Evolutionary conservation across 371 early-diverging fungal species (phyloP).

Genomic region (Mycotypha africana): DNA sequence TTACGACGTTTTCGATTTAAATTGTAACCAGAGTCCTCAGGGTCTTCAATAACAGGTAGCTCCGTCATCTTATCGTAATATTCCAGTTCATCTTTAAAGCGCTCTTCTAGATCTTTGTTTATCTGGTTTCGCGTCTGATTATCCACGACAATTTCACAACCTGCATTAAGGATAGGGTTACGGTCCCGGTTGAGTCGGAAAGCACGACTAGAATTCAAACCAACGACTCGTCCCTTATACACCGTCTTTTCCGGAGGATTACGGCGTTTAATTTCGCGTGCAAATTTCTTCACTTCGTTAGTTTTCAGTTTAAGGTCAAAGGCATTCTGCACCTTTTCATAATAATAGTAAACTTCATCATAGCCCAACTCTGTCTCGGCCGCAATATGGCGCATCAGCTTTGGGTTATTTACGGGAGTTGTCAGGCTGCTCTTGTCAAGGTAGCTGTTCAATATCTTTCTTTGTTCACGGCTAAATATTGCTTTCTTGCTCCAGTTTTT

Average conservation of each 20-base stretch:
- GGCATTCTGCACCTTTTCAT: slow-evolving; percentile 2
- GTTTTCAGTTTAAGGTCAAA: neutral
- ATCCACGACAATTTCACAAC: slow-evolving; percentile 3
- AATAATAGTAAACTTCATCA: neutral
- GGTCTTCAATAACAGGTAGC: slow-evolving; percentile 10
- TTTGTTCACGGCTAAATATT: neutral
- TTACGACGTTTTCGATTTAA: neutral
- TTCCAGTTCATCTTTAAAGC: neutral
- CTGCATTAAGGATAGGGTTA: neutral
- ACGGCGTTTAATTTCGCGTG: neutral
- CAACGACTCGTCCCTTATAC: slow-evolving; percentile 1
- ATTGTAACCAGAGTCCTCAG: neutral
- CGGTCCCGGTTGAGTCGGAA: neutral
- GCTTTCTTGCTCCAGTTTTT: slow-evolving; percentile 1
- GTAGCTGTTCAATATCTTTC: slow-evolving; percentile 10
- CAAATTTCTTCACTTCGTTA: neutral
- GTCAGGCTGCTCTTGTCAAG: slow-evolving; percentile 2
- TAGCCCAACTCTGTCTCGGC: neutral
- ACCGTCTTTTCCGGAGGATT: neutral
- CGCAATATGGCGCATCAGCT: neutral
- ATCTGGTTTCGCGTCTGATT: neutral
- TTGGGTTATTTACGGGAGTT: slow-evolving; percentile 1
- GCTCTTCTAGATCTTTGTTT: neutral
- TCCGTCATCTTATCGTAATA: slow-evolving; percentile 11
- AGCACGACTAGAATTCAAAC: neutral